Conservation (phyloP, 495 filamentous ascomycete species). For the Paragyromitra xinjiangensis region DNA sequence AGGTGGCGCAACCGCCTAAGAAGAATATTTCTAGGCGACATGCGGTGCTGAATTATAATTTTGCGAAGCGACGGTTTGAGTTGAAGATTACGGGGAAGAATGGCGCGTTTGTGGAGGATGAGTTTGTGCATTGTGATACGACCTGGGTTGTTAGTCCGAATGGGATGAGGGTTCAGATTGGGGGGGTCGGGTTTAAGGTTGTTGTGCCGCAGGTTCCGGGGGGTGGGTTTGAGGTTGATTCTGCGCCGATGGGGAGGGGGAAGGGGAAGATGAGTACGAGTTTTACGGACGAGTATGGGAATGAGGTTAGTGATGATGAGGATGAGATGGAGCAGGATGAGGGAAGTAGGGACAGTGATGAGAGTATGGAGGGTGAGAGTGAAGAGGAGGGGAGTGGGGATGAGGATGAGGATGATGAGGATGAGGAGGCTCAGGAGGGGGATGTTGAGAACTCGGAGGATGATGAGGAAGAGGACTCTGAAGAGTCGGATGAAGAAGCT, state of each 20-base stretch:
- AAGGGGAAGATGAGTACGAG: constrained; percentile 63
- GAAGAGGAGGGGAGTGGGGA: constrained; percentile 60
- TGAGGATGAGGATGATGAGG: constrained; percentile 27
- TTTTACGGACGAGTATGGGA: constrained; percentile 48
- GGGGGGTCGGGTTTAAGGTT: constrained; percentile 55
- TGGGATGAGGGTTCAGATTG: constrained; percentile 56
- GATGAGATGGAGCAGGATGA: constrained; percentile 41
- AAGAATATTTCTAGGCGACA: constrained; percentile 87
- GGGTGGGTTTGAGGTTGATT: constrained; percentile 33
- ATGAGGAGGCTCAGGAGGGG: constrained; percentile 49
- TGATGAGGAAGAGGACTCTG: constrained; percentile 18
- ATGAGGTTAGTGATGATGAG: constrained; percentile 38
- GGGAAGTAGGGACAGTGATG: constrained; percentile 38
- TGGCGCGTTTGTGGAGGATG: constrained; percentile 82
- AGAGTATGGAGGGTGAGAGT: constrained; percentile 36
- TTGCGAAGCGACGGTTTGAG: constrained; percentile 75
- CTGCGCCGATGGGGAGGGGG: constrained; percentile 64
- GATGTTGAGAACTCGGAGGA: constrained; percentile 43
- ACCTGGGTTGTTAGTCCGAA: constrained; percentile 49
- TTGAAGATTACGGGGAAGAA: constrained; percentile 84
- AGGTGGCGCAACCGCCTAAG: constrained; percentile 11
- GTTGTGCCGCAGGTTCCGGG: constrained; percentile 45
- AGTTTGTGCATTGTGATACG: constrained; percentile 59
- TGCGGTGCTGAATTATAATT: constrained; percentile 82
- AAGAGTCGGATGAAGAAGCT: constrained; percentile 31